A percentile compares a stretch with the other conserved stretches of the same genome.
Conservation (phyloP, 2,329 filamentous ascomycete genomes). For the Exophiala phaeomuriformis region DNA sequence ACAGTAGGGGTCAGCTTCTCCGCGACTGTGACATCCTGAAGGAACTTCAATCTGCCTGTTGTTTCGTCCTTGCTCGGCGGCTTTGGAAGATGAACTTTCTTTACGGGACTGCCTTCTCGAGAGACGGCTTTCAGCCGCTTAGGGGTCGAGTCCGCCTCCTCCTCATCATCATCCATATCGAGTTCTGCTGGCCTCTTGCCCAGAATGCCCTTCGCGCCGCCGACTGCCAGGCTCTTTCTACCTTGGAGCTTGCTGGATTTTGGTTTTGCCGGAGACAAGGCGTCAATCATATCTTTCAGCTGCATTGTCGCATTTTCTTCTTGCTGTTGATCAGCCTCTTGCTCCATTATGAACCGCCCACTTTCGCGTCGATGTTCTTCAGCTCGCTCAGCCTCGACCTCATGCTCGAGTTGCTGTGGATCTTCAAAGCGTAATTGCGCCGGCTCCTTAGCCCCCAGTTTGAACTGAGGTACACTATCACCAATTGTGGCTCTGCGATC, state of each 20-base stretch:
- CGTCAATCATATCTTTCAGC: slow-evolving; percentile 69
- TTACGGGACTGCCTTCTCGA: slow-evolving; percentile 66
- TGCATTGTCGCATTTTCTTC: slow-evolving; percentile 59
- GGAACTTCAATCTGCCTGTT: slow-evolving; percentile 49
- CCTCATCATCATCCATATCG: slow-evolving; percentile 56
- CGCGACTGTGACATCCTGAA: slow-evolving; percentile 35
- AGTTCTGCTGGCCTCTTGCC: slow-evolving; percentile 68
- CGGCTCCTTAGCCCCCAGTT: slow-evolving; percentile 43
- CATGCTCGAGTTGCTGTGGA: slow-evolving; percentile 54
- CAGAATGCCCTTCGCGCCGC: slow-evolving; percentile 64
- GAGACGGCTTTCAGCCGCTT: slow-evolving; percentile 59
- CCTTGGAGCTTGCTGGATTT: slow-evolving; percentile 50
- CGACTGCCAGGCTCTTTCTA: slow-evolving; percentile 69
- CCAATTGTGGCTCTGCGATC: slow-evolving; percentile 65
- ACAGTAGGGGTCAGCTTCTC: slow-evolving; percentile 35
- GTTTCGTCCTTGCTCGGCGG: slow-evolving; percentile 62
- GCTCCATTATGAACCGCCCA: slow-evolving; percentile 49
- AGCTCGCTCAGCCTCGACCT: slow-evolving; percentile 56
- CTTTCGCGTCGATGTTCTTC: slow-evolving; percentile 57
- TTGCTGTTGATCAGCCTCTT: slow-evolving; percentile 44
- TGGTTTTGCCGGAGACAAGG: slow-evolving; percentile 63
- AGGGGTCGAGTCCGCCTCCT: slow-evolving; percentile 47
- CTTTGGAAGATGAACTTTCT: slow-evolving; percentile 62
- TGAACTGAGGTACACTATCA: slow-evolving; percentile 57
- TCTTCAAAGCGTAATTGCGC: slow-evolving; percentile 58